Base-by-base conservation (phyloP, 345 rosid species). In the Lepidium aucheri region DNA sequence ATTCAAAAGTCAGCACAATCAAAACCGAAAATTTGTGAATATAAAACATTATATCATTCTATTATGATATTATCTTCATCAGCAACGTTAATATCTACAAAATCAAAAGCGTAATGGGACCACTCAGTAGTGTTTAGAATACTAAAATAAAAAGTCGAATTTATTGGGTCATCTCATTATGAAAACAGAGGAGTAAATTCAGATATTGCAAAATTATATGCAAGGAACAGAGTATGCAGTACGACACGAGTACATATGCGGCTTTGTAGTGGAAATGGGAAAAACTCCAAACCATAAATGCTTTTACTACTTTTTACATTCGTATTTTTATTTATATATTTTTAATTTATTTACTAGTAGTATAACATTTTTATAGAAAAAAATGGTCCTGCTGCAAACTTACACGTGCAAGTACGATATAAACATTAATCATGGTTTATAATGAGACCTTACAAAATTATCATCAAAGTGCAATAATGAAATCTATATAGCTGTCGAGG, bases 401-500 rank as follows among this genome's bases (percentile, higher is more conserved):
- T 72, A 72, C 76, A 72, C 70, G 76, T 72, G 76, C 76, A 72
- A 72, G 76, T 72, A 72, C 76, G 70, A 72, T 72, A 61, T 52
- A 46, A 63, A 47, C 32, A 39, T 38, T 63, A 71, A 71, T 63
- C 57, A 71, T 56, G 64, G 20, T 54, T 71, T 63, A 38, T 47
- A 20, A 28, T 55, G 44, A 63, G 20, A 55, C 16, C 49, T 70
- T 70, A 44, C 44, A 71, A 63, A 72, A 55, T 49, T 63, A 63
- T 47, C 53, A 72, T 72, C 33, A 71, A 71, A 63, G 70, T 55
- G 70, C 60, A 64, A 72, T 72, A 72, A 64, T 63, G 64, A 55
- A 71, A 71, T 17, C 43, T 63, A 46, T 4, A 55, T 71, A 64
- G 75, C 69, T 64, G 76, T 55, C 76, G 15, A 72, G 76, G 70